Base-by-base conservation (phyloP, 768 basidiomycete species). In the Inosperma sp. region DNA sequence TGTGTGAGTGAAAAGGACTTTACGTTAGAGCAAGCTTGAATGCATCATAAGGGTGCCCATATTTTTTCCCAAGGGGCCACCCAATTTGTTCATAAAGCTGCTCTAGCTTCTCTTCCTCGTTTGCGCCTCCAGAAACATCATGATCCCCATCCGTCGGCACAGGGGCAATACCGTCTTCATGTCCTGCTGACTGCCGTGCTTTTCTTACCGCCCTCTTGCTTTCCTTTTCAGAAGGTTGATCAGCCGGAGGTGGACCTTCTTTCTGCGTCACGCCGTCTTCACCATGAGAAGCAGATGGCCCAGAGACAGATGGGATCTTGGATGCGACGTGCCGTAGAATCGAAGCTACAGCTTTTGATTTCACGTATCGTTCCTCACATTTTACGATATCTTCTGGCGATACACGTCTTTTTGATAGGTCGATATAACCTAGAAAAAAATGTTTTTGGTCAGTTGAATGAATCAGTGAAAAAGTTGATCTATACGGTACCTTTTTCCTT, bases 321-420 rank as follows among this genome's bases (percentile, higher is more conserved):
- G 88, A 88, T 2, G 88, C 88, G 52, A 93, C 92, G 62, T 94
- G 90, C 14, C 92, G 81, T 70, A 93, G 83, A 66, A 95, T 93
- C 9, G 89, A 93, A 31, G 93, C 86, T 21, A 98, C 93, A 1
- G 92, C 84, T 73, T 96, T 96, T 13, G 91, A 93, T 72, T 99
- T 99, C 81, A 95, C 93, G 69, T 91, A 99, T 35, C 92, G 84
- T 62, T 97, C 95, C 67, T 98, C 95, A 72, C 96, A 98, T 71
- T 96, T 96, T n/a, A 85, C 83, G 64, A 99, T 95, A 65, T 98
- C 96, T 65, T 99, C 96, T 2, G 95, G 88, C 3, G 93, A 96
- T 4, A 99, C 96, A 59, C 95, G 87, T 55, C 96, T 84, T 76
- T 99, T 99, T 42, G 94, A 97, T 21, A 98, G 78, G 79, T 99